Conservation (phyloP, 2,329 filamentous ascomycete species). For the Lachnellula hyalina region DNA sequence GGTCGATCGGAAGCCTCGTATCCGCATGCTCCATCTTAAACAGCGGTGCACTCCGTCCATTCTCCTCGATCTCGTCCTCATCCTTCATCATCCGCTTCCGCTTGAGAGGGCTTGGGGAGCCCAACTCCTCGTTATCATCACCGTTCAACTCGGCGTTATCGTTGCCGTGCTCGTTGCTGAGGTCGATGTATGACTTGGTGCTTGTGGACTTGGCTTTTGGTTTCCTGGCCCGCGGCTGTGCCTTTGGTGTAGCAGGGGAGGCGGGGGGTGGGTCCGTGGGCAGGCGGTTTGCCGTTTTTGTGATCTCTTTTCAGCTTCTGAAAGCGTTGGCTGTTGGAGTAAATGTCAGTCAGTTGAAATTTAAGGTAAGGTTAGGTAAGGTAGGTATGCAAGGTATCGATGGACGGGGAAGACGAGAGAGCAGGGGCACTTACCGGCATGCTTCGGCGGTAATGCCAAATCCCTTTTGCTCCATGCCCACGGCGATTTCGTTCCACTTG, state of each 20-base stretch:
- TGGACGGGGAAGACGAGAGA: not conserved
- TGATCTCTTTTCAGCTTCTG: slow-evolving; percentile 25
- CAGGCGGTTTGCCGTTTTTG: not conserved
- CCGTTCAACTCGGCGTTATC: not conserved
- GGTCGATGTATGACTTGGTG: not conserved
- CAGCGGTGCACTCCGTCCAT: not conserved
- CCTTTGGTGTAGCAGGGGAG: not conserved
- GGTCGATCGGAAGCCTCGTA: slow-evolving; percentile 4
- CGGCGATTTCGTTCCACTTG: slow-evolving; percentile 22
- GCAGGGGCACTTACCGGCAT: slow-evolving; percentile 24
- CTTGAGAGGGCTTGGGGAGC: slow-evolving; percentile 9
- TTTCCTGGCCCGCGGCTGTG: slow-evolving; percentile 5
- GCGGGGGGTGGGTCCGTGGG: not conserved
- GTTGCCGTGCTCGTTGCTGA: not conserved
- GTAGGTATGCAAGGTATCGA: too few relatives aligned
- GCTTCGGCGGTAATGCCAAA: slow-evolving; percentile 27
- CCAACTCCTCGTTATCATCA: slow-evolving; percentile 11
- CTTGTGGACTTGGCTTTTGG: not conserved
- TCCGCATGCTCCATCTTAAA: slow-evolving; percentile 16
- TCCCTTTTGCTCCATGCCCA: slow-evolving; percentile 17
- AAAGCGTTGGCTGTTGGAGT: slow-evolving; percentile 25
- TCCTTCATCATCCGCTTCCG: slow-evolving; percentile 11
- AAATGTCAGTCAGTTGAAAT: slow-evolving; percentile 1
- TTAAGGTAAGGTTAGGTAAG: not conserved
- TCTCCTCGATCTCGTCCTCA: slow-evolving; percentile 10